Evolutionary conservation across 2,329 filamentous ascomycete species (phyloP).

Genomic region (Elsinoe necatrix): DNA sequence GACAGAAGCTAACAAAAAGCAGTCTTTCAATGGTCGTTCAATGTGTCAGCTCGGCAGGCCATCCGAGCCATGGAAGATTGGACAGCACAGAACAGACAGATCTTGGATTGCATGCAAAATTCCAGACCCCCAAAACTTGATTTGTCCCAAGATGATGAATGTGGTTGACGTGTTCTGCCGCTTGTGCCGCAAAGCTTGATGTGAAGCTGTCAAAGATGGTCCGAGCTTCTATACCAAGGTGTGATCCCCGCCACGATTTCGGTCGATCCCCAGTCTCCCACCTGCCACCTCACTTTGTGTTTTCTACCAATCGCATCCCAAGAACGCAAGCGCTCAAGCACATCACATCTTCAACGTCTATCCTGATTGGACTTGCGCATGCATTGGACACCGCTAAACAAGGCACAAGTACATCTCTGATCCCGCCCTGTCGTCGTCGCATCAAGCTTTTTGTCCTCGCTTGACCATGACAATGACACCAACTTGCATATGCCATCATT

Average conservation of each 20-base stretch:
- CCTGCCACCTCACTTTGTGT: conserved; percentile 15
- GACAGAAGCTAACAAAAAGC: neutral
- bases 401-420: neutral
- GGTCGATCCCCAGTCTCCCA: conserved; percentile 7
- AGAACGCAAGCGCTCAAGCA: neutral
- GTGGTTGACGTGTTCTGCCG: conserved; percentile 7
- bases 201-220: conserved; percentile 2
- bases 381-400: neutral
- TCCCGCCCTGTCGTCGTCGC: conserved; percentile 3
- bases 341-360: neutral
- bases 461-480: conserved; percentile 7
- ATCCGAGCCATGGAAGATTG: neutral
- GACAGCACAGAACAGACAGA: neutral
- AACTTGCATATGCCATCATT: conserved; percentile 10
- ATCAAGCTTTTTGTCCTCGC: conserved; percentile 6
- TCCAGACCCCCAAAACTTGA: neutral
- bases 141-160: neutral
- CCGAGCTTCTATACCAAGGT: neutral
- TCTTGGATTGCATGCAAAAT: neutral
- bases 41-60: neutral
- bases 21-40: neutral
- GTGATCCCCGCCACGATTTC: conserved; percentile 12
- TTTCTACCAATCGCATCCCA: conserved; percentile 7
- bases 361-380: conserved; percentile 5
- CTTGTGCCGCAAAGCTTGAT: neutral